Conservation (phyloP, 768 basidiomycete species). For the Filobasidium wieringae region DNA sequence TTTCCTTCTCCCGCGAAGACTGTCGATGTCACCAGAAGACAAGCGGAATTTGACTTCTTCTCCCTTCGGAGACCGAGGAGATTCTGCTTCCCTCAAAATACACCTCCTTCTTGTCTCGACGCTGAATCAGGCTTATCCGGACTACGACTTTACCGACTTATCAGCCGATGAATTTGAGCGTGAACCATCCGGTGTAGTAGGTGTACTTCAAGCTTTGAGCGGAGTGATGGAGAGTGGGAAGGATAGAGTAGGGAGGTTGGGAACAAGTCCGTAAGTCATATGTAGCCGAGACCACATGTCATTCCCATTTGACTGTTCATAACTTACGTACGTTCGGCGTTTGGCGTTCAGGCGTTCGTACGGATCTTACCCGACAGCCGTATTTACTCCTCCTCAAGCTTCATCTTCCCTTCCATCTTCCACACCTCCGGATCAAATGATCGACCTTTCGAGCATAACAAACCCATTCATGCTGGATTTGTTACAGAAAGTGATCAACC, state of each 20-base stretch:
- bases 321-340: background rate
- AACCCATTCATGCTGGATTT: slow-evolving; percentile 79
- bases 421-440: slow-evolving; percentile 7
- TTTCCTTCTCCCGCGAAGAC: slow-evolving; percentile 37
- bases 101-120: slow-evolving; percentile 92
- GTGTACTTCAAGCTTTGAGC: slow-evolving; percentile 9
- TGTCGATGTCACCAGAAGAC: slow-evolving; percentile 56
- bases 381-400: slow-evolving; percentile 4
- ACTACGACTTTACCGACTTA: slow-evolving; percentile 91
- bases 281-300: background rate
- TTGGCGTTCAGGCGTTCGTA: slow-evolving; percentile 11
- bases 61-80: slow-evolving; percentile 82
- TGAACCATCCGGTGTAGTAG: slow-evolving; percentile 10
- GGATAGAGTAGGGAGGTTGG: slow-evolving; percentile 1
- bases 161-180: slow-evolving; percentile 79
- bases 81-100: slow-evolving; percentile 53
- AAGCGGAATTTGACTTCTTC: slow-evolving; percentile 58
- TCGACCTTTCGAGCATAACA: slow-evolving; percentile 40
- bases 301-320: background rate
- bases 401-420: slow-evolving; percentile 5
- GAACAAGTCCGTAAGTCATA: slow-evolving; percentile 13
- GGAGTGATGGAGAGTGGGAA: slow-evolving; percentile 6
- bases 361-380: slow-evolving; percentile 14
- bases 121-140: slow-evolving; percentile 92
- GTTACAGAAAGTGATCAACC: slow-evolving; percentile 77